Evolutionary conservation across 352 stramenopile genomes (phyloP).

Genomic region (Blastocystis sp.): DNA sequence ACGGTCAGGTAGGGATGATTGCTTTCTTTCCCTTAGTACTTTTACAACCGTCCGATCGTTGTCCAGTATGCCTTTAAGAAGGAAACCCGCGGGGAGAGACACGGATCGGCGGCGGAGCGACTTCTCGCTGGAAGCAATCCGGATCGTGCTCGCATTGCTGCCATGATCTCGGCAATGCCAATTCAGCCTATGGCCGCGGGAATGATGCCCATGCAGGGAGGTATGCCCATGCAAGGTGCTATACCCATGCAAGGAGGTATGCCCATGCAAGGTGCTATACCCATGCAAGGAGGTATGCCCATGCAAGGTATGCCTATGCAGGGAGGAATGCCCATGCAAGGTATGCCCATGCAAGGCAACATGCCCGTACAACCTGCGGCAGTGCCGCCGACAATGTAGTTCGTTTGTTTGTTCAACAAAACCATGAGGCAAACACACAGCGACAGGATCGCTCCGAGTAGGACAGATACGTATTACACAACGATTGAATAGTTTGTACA

Average conservation of each 20-base stretch:
- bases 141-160: slow-evolving; percentile 64
- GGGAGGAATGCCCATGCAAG: background rate
- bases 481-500: background rate
- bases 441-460: background rate
- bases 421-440: background rate
- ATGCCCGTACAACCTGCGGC: background rate
- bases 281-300: background rate
- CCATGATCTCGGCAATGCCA: slow-evolving; percentile 24
- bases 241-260: slow-evolving; percentile 15
- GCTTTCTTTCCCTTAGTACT: slow-evolving; percentile 63
- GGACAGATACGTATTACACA: background rate
- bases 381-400: background rate
- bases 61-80: slow-evolving; percentile 98
- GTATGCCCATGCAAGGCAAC: background rate
- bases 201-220: slow-evolving; percentile 19
- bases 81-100: slow-evolving; percentile 78
- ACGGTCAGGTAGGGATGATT: slow-evolving; percentile 70
- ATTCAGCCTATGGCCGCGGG: background rate
- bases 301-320: background rate
- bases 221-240: slow-evolving; percentile 44
- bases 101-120: slow-evolving; percentile 77
- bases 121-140: slow-evolving; percentile 71
- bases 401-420: slow-evolving; percentile 12
- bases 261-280: background rate
- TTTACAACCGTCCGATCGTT: slow-evolving; percentile 89